Conservation (phyloP, 768 basidiomycete genomes). For the Pleurotus giganteus region DNA sequence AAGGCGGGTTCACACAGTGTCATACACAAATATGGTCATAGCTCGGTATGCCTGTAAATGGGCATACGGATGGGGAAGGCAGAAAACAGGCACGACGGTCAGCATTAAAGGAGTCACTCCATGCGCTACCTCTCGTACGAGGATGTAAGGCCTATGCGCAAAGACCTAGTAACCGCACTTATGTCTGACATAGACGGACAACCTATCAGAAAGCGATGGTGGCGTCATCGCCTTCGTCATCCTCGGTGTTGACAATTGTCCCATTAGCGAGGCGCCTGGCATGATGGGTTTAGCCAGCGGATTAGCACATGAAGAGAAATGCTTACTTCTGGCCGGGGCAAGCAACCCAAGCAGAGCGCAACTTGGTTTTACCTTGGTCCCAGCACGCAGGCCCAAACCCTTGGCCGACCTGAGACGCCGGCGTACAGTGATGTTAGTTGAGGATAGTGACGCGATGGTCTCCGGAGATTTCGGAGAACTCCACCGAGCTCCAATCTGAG, state of each 20-base stretch:
- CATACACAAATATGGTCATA: too few species aligned
- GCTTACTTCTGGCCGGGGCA: constrained; percentile 6
- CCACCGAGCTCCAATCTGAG: constrained; percentile 4
- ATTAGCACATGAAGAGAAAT: neutral
- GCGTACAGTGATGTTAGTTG: constrained; percentile 12
- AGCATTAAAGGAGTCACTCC: too few species aligned
- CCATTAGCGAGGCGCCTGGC: neutral
- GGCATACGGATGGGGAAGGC: too few species aligned
- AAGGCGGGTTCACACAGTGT: too few species aligned
- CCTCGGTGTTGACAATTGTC: neutral
- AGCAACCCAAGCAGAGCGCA: constrained; percentile 15
- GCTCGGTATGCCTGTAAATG: too few species aligned
- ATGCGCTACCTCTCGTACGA: too few species aligned
- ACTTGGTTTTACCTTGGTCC: constrained; percentile 11
- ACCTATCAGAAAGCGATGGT: neutral
- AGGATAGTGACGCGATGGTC: constrained; percentile 8
- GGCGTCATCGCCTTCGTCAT: neutral
- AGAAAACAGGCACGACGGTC: too few species aligned
- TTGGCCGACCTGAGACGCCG: constrained; percentile 14
- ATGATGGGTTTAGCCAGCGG: neutral
- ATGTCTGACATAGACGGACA: too few species aligned
- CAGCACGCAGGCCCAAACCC: constrained; percentile 12
- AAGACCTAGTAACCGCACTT: too few species aligned
- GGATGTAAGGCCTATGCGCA: too few species aligned
- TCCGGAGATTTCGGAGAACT: constrained; percentile 10